Evolutionary conservation across 352 stramenopile species (phyloP), one percentile per base, ranked within the genome.

Genomic region (Phytophthora ohioensis): DNA sequence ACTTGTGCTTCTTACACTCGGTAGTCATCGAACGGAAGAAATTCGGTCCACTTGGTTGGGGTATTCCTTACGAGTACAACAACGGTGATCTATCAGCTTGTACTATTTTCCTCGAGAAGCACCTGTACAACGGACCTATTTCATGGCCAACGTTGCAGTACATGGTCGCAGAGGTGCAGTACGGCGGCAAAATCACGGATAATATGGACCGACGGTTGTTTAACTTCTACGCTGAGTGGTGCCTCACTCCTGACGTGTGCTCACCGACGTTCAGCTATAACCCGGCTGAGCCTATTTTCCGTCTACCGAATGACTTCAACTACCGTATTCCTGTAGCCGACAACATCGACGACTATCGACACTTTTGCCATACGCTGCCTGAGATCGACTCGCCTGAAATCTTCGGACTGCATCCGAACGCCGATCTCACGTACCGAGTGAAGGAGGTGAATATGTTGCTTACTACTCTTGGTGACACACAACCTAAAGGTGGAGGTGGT

Each of bases 51-150:
- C 83, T 99, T 5, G 98, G 98, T 15, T 99, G 97, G 97, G 97
- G 95, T 35, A 99, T 99, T 51, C 97, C 97, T 27, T 99, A 99
- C 84, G 97, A 99, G 76, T 99, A 99, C 85, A 99, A 99, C 83
- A 98, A 98, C 59, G 97, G 97, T 38, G 98, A 99, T 57, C 79
- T 99, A 35, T 98, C 97, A 15, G 97, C 97, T 7, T 99, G 95
- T 66, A 98, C 98, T 32, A 95, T 98, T 34, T 99, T 99, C 80
- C 85, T 99, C 57, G 97, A 99, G 79, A 99, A 99, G 70, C 97
- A 99, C 69, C 66, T 99, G 54, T 99, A 99, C 88, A 98, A 98
- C 71, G 97, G 96, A 2, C 95, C 96, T 45, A 99, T 99, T 73
- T 98, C 94, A 63, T 99, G 98, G 98, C 90, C 91, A 7, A 99